Conservation (phyloP, 768 basidiomycete species). For the Termitomyces sp. region DNA sequence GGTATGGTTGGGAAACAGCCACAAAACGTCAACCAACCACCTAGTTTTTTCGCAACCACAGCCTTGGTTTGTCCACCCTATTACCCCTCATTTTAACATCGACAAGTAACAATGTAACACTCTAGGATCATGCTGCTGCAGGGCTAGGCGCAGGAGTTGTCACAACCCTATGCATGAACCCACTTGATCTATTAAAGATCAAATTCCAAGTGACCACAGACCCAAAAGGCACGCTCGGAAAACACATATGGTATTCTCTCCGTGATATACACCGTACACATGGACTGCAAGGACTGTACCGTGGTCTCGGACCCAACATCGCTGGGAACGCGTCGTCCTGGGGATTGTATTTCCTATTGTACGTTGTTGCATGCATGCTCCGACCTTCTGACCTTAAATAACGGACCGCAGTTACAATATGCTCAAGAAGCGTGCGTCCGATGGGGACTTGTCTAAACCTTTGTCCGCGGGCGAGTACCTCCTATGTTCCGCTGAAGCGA, state of each 20-base stretch:
- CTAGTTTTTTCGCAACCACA: constrained; percentile 50
- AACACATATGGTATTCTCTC: constrained; percentile 74
- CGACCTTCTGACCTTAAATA: neutral
- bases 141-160: constrained; percentile 92
- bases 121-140: constrained; percentile 90
- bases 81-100: neutral
- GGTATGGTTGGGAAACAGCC: constrained; percentile 25
- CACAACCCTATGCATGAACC: constrained; percentile 95
- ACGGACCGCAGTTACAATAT: constrained; percentile 73
- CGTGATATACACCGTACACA: constrained; percentile 67
- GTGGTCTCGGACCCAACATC: constrained; percentile 87
- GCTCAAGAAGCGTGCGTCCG: constrained; percentile 78
- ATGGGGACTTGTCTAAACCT: constrained; percentile 59
- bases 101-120: neutral
- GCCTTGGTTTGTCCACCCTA: constrained; percentile 34
- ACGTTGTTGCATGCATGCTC: constrained; percentile 30
- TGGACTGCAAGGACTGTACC: constrained; percentile 85
- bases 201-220: constrained; percentile 85
- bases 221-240: constrained; percentile 58
- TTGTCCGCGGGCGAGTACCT: constrained; percentile 80
- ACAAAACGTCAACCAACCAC: constrained; percentile 25
- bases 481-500: constrained; percentile 91
- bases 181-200: constrained; percentile 92
- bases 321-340: constrained; percentile 95
- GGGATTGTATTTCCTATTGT: constrained; percentile 99